These are phyloP conservation scores for Salix caprea DNA, from an alignment of 345 rosid species.

Conservation along the genomic window DNA sequence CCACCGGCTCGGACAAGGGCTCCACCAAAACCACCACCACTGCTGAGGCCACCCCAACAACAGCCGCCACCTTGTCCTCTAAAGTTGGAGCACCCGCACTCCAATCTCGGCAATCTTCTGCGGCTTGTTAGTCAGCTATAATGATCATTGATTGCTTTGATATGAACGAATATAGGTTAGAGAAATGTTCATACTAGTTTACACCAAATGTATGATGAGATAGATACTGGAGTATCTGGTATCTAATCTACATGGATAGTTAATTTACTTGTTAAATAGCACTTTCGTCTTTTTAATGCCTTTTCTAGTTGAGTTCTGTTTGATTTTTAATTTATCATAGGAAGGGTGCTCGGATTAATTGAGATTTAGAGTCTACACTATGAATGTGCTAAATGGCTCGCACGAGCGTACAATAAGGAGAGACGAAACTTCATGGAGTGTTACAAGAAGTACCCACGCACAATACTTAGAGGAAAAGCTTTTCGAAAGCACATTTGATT, in stretches of 20 bases:
- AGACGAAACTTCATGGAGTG: not conserved
- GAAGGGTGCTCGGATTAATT: not conserved
- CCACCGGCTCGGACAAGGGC: conserved; percentile 29
- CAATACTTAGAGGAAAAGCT: not conserved
- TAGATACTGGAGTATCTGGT: conserved; percentile 8
- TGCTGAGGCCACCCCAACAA: conserved; percentile 6
- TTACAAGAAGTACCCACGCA: not conserved
- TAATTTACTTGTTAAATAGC: not conserved
- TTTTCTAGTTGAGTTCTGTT: not conserved
- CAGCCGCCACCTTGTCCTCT: conserved; percentile 27
- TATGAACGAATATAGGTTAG: conserved; percentile 5
- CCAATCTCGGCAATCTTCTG: conserved; percentile 44
- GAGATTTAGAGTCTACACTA: not conserved
- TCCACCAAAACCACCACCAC: conserved; percentile 18
- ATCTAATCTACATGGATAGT: conserved; percentile 15
- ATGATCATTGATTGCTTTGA: not conserved
- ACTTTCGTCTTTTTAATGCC: not conserved
- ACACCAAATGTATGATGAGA: conserved; percentile 20
- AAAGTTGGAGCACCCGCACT: conserved; percentile 30
- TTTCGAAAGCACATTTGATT: no score
- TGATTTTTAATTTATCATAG: not conserved
- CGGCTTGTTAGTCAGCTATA: conserved; percentile 29
- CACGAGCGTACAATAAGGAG: not conserved
- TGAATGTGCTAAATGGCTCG: not conserved
- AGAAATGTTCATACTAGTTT: conserved; percentile 24